Evolutionary conservation across 768 basidiomycete species (phyloP), one percentile per base, ranked within the genome.

Genomic region (Boletus pseudo-olivaceus): DNA sequence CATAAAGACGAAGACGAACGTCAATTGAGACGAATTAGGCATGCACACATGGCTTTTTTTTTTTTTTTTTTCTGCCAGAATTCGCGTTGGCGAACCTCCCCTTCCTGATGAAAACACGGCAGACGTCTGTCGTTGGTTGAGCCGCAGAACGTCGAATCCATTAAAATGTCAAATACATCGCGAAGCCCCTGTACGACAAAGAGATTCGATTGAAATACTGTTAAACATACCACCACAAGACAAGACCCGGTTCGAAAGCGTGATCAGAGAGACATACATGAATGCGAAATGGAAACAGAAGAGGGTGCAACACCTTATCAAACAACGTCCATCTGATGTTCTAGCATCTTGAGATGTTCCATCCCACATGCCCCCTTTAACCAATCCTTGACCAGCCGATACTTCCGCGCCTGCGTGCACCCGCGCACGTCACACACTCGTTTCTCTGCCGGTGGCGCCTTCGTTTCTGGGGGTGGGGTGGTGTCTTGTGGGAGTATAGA

Each of bases 301-400:
- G 15, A 41, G 2, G 19, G 20, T 11, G 5, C 11, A 27, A 39
- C 19, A 19, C 14, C 29, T 14, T 3, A 38, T 62, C 50, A 57
- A 38, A 42, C 44, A 1, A 42, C 35, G 5, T 47, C 43, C 51
- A 61, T 57, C 47, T 62, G 59, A 29, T 27, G 55, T 56, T 85
- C 82, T 40, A 89, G 64, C 11, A 76, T 49, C 57, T 82, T 84
- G 61, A 90, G 71, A 71, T 89, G 87, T 1, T 63, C 67, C 65
- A 88, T 81, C 15, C 85, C 87, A 65, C 88, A 90, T 1, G 78
- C 78, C 0, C 78, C 87, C 49, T 69, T 73, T 19, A 76, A 73
- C 77, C 80, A 85, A 58, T 88, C 81, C 50, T 72, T 78, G 20
- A 86, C 84, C 5, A 87, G 73, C 33, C 84, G 76, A 61, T 90